Base-by-base conservation (phyloP, 371 early-diverging fungal species). In the Rhizopus sp. region DNA sequence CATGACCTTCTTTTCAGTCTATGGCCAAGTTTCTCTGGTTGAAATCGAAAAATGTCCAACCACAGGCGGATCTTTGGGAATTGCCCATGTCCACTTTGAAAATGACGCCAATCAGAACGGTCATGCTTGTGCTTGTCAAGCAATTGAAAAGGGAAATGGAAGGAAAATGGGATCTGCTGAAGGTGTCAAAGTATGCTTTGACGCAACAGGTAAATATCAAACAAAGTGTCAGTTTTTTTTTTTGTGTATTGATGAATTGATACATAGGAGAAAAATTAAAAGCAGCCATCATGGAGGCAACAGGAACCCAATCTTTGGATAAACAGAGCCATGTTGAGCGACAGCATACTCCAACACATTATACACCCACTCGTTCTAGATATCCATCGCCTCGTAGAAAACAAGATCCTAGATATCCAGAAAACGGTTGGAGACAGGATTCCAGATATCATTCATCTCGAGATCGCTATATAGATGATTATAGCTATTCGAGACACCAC, bases 131-230 rank as follows among this genome's bases (percentile, higher is more conserved):
- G 84, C 83, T 10, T 53, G 61, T 50, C 56, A 52, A 12, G 87
- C 90, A 12, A 82, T 81, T 40, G 79, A 79, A 39, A 77, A 80
- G 39, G 83, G 86, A 33, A 82, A 86, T 56, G 81, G 83, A 9
- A 72, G 80, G 13, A 66, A 72, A 37, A 75, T 88, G 60, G 89
- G 83, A 1, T 61, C 78, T 16, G 68, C 73, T 4, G 73, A 73
- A 47, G 59, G 53, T 16, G 76, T 88, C 29, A 80, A 72, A 38
- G 87, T 90, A n/a, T 79, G 82, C 55, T 73, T 85, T 54, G 89
- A 88, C 64, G 70, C 74, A 30, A 74, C 65, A 63, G 87, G 78
- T 81, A 68, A 56, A 44, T 17, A 33, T 37, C 33, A 16, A 6
- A 38, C 29, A 12, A 39, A 4, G 37, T 3, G 34, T 29, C 4